phyloP scores from a whole-genome alignment of 2,329 filamentous ascomycete species.

The Ceratocystis destructans region DNA sequence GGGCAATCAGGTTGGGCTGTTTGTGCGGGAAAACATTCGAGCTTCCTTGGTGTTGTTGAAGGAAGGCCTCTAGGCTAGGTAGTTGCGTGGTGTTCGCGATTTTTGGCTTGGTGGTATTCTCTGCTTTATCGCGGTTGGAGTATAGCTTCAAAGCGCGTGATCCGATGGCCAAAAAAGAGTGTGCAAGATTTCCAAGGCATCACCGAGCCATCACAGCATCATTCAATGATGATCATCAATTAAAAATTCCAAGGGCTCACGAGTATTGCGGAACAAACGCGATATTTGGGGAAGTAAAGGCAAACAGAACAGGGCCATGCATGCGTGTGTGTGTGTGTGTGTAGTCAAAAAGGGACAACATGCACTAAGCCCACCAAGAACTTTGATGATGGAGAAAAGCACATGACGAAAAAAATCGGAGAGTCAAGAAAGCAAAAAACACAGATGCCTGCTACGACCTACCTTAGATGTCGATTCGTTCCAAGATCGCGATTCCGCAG shows the following conservation, averaged over 20 bases:
- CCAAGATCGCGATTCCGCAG: slow-evolving; percentile 35
- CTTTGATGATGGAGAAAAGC: background rate
- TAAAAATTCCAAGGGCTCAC: background rate
- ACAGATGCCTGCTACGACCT: slow-evolving; percentile 16
- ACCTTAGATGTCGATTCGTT: slow-evolving; percentile 37
- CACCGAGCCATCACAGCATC: background rate
- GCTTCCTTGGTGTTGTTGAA: background rate
- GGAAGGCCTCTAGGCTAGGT: slow-evolving; percentile 1
- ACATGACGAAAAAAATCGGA: background rate
- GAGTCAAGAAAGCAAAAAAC: background rate
- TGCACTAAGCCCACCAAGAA: too few species aligned
- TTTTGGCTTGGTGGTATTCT: background rate
- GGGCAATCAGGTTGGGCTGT: background rate
- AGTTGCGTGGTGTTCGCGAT: background rate
- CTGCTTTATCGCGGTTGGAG: background rate
- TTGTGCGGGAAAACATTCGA: background rate
- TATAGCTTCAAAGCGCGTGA: background rate
- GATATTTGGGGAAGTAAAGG: background rate
- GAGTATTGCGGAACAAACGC: background rate
- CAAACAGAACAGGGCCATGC: background rate
- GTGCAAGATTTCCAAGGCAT: background rate
- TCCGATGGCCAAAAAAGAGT: background rate
- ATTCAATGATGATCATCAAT: background rate
- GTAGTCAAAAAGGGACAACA: background rate
- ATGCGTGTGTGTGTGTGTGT: too few species aligned